A percentile compares a stretch with the other conserved stretches of the same genome.
Evolutionary conservation across 345 rosid genomes (phyloP).

Genomic region (Viola odorata): DNA sequence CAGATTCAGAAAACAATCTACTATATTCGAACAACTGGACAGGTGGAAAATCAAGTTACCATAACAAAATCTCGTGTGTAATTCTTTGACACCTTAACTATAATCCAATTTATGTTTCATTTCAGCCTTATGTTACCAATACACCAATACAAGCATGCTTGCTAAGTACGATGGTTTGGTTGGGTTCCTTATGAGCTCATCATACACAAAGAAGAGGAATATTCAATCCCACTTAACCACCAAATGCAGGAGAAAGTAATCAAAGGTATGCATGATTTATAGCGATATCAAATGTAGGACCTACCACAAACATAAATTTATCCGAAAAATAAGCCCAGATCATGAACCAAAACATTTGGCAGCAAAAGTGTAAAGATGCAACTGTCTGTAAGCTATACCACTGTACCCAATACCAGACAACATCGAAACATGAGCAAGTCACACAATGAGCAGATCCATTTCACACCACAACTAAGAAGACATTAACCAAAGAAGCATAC

Average conservation of each 20-base stretch:
- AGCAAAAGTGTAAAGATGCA: no score
- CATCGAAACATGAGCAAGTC: background rate
- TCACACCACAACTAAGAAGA: background rate
- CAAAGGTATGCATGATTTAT: background rate
- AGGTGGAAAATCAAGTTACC: background rate
- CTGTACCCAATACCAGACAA: no score
- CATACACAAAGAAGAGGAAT: background rate
- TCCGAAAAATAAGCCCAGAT: background rate
- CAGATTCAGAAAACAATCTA: no score
- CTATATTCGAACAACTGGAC: no score
- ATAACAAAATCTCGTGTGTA: background rate
- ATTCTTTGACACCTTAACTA: background rate
- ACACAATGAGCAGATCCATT: background rate
- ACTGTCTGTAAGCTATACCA: no score
- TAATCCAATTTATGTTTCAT: background rate
- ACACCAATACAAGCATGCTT: background rate
- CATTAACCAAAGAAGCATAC: constrained; percentile 28
- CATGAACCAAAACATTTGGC: background rate
- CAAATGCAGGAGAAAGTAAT: background rate
- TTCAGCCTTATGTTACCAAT: background rate
- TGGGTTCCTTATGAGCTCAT: background rate
- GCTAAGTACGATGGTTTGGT: no score
- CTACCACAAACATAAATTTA: background rate
- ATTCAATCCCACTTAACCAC: background rate
- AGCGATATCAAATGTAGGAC: background rate